phyloP scores from a whole-genome alignment of 805 yeast genomes.

The Ogataea corticis region DNA sequence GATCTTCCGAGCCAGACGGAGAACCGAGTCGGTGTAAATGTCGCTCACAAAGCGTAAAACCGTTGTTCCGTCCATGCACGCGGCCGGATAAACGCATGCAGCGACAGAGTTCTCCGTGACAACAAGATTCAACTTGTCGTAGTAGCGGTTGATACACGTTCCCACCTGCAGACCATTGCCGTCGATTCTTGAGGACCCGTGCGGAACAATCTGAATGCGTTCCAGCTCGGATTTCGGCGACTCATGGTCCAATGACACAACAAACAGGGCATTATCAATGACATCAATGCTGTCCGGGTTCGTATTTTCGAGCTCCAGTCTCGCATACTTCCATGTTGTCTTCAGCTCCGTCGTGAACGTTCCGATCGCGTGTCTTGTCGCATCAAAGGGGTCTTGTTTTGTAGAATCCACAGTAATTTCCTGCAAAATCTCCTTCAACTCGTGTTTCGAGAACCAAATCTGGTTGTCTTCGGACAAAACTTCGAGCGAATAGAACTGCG shows the following conservation, averaged over 20 bases:
- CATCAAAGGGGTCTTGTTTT: constrained; percentile 37
- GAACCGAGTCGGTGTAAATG: constrained; percentile 56
- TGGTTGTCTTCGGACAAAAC: constrained; percentile 45
- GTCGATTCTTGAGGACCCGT: constrained; percentile 49
- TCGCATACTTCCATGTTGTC: constrained; percentile 48
- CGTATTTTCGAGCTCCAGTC: constrained; percentile 41
- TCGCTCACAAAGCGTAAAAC: constrained; percentile 57
- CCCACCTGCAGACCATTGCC: constrained; percentile 53
- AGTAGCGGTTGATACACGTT: constrained; percentile 59
- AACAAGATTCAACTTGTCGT: constrained; percentile 56
- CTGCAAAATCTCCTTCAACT: constrained; percentile 45
- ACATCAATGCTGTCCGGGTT: constrained; percentile 38
- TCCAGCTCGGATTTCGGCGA: constrained; percentile 48
- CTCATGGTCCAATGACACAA: constrained; percentile 50
- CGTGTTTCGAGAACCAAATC: constrained; percentile 56
- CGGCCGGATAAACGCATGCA: constrained; percentile 59
- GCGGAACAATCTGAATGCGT: constrained; percentile 49
- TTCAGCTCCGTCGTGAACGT: constrained; percentile 55
- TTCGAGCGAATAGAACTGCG: constrained; percentile 51
- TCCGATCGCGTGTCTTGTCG: constrained; percentile 50
- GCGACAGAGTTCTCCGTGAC: constrained; percentile 58
- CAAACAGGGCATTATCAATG: constrained; percentile 53
- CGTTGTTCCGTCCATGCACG: constrained; percentile 59
- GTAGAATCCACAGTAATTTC: constrained; percentile 42
- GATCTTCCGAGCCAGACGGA: constrained; percentile 57